Evolutionary conservation across 495 filamentous ascomycete species (phyloP).

Genomic region (Neurospora sp.): DNA sequence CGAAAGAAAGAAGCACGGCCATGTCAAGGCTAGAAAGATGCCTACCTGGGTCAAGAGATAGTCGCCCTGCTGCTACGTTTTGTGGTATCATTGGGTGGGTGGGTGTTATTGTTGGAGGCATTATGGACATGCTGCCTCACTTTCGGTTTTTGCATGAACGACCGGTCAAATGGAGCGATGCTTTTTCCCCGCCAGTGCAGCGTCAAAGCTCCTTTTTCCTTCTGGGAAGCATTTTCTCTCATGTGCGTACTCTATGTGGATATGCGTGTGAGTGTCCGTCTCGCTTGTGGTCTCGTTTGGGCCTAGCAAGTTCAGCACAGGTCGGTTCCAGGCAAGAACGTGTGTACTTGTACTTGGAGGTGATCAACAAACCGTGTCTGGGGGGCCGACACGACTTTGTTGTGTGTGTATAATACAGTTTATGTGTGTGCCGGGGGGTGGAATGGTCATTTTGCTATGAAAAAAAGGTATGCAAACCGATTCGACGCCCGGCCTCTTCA

Average conservation of each 20-base stretch:
- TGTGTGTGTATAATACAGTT: not conserved
- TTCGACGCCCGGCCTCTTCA: not conserved
- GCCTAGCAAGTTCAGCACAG: not conserved
- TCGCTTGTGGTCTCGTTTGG: not conserved
- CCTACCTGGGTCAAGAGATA: slow-evolving; percentile 95
- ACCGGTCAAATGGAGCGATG: slow-evolving; percentile 1
- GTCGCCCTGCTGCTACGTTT: not conserved
- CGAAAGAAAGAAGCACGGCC: slow-evolving; percentile 96
- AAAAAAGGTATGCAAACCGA: not conserved
- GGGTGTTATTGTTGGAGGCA: not conserved
- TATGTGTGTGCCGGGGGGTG: not conserved
- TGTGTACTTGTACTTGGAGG: not conserved
- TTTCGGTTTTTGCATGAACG: slow-evolving; percentile 11
- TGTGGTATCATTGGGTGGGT: not conserved
- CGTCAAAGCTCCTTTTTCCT: not conserved
- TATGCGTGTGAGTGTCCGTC: not conserved
- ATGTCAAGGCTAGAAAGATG: slow-evolving; percentile 94
- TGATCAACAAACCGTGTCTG: not conserved
- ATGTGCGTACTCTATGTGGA: not conserved
- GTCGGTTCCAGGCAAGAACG: not conserved
- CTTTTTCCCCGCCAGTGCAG: slow-evolving; percentile 1
- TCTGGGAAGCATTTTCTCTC: slow-evolving; percentile 7
- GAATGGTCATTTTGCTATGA: not conserved
- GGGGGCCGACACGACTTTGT: not conserved
- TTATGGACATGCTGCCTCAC: not conserved